Base-by-base conservation (phyloP, 2,329 filamentous ascomycete species). In the Aspergillus sp. region DNA sequence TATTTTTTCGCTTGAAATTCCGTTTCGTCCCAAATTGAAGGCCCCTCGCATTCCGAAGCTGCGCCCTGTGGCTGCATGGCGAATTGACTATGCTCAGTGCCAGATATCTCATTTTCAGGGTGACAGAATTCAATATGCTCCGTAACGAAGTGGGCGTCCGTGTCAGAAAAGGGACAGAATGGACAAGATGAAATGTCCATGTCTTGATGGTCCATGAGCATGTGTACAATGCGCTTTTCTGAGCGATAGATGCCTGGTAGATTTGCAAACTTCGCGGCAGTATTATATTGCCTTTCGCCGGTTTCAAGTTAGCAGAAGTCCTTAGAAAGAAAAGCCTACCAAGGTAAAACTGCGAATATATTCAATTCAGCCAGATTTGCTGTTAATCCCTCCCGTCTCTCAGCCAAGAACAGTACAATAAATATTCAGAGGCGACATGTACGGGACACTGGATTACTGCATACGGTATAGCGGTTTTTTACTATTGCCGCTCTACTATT, bases 51-150 rank as follows among this genome's bases (percentile, higher is more conserved):
- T 38, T 37, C 37, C 46, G 22, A 17, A 17, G 19, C 41, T 33
- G 23, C 46, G 27, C 35, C 39, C 15, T 45, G 22, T 20, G 27
- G 43, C 9, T 38, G 9, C 25, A 49, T 42, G 20, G 41, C 48
- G 39, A 37, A 33, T 10, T 47, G 33, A 13, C 47, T 44, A 45
- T 56, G 52, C 27, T 58, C 57, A 37, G 53, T 51, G 44, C 59
- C 51, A 35, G 60, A 62, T 32, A 53, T 50, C 5, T 57, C 64
- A 47, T 59, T 57, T 55, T 74, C 72, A 20, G 72, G 67, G 47
- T 76, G 73, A 44, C 65, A 67, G 38, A 65, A 60, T 43, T 73
- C 71, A 43, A 76, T 67, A 56, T 76, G 73, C 42, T 74, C 61
- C 10, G 61, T 54, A 41, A 75, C 61, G 45, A 69, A 66, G 45